These are phyloP conservation scores for Barnettozyma botsteinii DNA, from an alignment of 805 yeast genomes.

Conservation along the genomic window DNA sequence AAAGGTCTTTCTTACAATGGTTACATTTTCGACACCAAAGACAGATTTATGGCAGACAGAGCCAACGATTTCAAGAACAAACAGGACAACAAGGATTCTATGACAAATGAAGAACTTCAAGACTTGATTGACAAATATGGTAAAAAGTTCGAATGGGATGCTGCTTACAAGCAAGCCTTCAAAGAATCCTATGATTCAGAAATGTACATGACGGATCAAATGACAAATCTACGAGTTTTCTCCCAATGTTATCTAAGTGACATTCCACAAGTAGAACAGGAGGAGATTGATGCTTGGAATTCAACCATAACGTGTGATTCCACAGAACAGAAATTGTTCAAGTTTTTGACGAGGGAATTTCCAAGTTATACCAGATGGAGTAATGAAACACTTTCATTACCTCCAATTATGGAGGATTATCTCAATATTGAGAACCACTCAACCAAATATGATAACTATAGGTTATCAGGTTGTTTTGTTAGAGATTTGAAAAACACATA, in stretches of 20 bases:
- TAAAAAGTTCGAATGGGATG: constrained; percentile 17
- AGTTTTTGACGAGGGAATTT: constrained; percentile 34
- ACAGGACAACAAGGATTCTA: constrained; percentile 11
- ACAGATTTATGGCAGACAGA: constrained; percentile 15
- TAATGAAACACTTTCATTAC: constrained; percentile 23
- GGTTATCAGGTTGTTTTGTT: constrained; percentile 14
- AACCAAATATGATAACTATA: constrained; percentile 1
- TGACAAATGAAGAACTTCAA: constrained; percentile 11
- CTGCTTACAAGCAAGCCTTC: constrained; percentile 8
- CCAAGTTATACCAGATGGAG: constrained; percentile 40
- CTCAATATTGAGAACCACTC: constrained; percentile 4
- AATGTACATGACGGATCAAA: constrained; percentile 18
- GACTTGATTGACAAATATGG: constrained; percentile 9
- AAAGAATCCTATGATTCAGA: constrained; percentile 20
- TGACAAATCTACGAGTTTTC: constrained; percentile 25
- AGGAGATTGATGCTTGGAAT: constrained; percentile 6
- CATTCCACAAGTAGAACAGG: constrained; percentile 5
- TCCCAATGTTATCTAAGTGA: constrained; percentile 21
- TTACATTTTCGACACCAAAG: constrained; percentile 23
- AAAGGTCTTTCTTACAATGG: constrained; percentile 17
- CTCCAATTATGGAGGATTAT: constrained; percentile 17
- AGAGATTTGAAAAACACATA: constrained; percentile 26
- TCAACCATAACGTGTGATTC: constrained; percentile 15
- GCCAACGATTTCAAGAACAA: constrained; percentile 14
- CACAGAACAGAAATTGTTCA: constrained; percentile 34